These are phyloP conservation scores for Penicillium desertorum DNA, from an alignment of 495 filamentous ascomycete genomes.

Conservation along the genomic window DNA sequence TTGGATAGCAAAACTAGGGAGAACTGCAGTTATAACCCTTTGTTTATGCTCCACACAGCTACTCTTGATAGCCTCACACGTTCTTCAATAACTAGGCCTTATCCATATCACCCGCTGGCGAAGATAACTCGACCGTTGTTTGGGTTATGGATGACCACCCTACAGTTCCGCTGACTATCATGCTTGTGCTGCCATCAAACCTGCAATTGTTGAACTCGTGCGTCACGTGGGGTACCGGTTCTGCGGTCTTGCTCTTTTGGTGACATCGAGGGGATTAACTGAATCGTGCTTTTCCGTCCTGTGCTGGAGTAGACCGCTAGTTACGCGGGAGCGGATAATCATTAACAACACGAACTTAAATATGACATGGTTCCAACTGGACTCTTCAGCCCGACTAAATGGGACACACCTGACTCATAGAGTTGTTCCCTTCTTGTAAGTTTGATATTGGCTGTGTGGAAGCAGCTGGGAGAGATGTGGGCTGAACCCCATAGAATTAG, in stretches of 20 bases:
- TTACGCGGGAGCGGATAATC: too few relatives aligned
- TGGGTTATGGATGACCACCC: not conserved
- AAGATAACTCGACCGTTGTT: not conserved
- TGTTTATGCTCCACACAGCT: not conserved
- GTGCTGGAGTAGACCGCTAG: too few relatives aligned
- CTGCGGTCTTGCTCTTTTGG: not conserved
- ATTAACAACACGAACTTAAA: too few relatives aligned
- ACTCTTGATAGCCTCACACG: not conserved
- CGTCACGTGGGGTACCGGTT: not conserved
- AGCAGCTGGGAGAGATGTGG: too few relatives aligned
- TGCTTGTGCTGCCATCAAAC: not conserved
- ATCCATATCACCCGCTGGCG: not conserved
- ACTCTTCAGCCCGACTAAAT: too few relatives aligned
- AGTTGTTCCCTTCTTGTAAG: too few relatives aligned
- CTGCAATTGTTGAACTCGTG: not conserved
- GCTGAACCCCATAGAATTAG: too few relatives aligned
- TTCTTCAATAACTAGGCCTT: not conserved
- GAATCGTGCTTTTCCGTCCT: too few relatives aligned
- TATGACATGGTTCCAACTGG: too few relatives aligned
- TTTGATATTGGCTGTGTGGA: too few relatives aligned
- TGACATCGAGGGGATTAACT: not conserved
- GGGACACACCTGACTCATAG: too few relatives aligned
- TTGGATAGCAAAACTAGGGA: too few relatives aligned
- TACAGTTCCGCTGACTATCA: not conserved
- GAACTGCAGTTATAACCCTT: not conserved